Evolutionary conservation across 2,329 filamentous ascomycete genomes (phyloP).

Genomic region (Chaetoscypha palmicola): DNA sequence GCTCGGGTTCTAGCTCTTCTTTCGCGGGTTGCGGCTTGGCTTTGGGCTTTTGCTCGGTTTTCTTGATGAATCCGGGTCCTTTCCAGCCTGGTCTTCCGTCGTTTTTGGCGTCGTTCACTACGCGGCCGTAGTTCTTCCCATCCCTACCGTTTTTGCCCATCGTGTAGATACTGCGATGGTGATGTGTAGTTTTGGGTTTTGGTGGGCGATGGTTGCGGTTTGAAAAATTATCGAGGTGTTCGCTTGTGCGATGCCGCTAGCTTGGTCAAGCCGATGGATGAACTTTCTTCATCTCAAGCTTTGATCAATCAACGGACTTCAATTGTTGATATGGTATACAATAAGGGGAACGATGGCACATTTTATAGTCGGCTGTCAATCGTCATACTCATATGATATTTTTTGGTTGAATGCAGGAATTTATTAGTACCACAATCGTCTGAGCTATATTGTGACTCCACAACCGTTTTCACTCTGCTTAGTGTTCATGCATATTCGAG

Average conservation of each 20-base stretch:
- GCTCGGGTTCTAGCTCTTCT: conserved; percentile 3
- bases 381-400: no score
- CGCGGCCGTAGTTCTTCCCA: conserved; percentile 22
- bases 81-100: conserved; percentile 24
- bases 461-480: no score
- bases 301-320: no score
- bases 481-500: no score
- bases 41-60: conserved; percentile 14
- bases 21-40: conserved; percentile 5
- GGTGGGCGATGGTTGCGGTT: background rate
- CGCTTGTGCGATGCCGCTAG: background rate
- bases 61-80: conserved; percentile 24
- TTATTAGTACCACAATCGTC: no score
- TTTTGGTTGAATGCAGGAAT: no score
- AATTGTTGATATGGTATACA: no score
- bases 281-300: conserved; percentile 22
- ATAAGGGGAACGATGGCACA: no score
- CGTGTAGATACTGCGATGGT: background rate
- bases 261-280: background rate
- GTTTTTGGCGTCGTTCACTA: conserved; percentile 20
- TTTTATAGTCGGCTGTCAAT: no score
- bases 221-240: background rate
- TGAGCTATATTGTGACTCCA: no score
- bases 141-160: conserved; percentile 26
- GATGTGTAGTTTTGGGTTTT: background rate